Base-by-base conservation (phyloP, 2,329 filamentous ascomycete genomes). In the Albophoma yamanashiensis region DNA sequence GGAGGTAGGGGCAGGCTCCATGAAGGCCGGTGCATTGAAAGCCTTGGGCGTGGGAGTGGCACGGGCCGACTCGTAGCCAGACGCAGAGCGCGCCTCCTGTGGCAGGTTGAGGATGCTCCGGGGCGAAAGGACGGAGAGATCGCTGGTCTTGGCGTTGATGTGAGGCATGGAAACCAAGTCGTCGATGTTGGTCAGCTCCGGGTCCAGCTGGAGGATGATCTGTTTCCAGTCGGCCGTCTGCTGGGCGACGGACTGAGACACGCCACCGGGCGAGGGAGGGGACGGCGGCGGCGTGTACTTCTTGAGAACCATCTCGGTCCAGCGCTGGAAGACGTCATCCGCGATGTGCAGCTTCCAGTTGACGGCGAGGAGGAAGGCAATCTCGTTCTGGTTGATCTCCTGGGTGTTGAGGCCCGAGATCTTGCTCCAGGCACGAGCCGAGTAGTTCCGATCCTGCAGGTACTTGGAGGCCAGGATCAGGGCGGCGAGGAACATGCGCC, bases 391-490 rank as follows among this genome's bases (percentile, higher is more conserved):
- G 75, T 97, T 97, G 75, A 99, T 97, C 76, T 99, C 94, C 60
- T 84, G 80, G 4, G 92, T 92, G 71, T 90, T 91, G 60, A 99
- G 80, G n/a, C 94, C 94, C 22, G 94, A 97, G 67, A 99, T 99
- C 80, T 96, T 97, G 75, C 93, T 97, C 94, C 94, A 99, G 50
- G 94, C 94, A 60, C 93, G 88, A 56, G 94, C 92, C 17, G 94
- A 97, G 76, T 96, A 99, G 76, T 97, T 99, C 67, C 93, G 88
- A 73, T 99, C 94, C 75, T 99, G 94, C 55, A 99, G 80, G 72
- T 97, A 99, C 78, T 99, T 99, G 42, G 94, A 97, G 2, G 94
- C 94, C 60, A 99, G 81, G 65, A 99, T 97, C 62, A 99, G 81
- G 56, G 93, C 92, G 14, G 94, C 88, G 59, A 99, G 82, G 72